Base-by-base conservation (phyloP, 805 yeast genomes). In the Candida ficus region DNA sequence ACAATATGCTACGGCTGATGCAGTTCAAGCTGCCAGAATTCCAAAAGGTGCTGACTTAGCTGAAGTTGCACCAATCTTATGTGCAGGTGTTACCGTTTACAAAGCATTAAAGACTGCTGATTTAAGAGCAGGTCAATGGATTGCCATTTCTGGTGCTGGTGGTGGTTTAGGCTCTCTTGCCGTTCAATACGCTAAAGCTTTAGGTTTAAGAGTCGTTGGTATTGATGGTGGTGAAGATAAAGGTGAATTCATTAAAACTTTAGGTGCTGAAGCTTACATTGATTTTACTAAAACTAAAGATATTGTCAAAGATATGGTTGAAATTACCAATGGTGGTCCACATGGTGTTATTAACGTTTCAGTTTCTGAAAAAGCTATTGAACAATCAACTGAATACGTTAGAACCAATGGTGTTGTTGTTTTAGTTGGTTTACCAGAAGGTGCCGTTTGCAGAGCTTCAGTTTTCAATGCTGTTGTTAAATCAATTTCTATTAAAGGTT, bases 151-250 rank as follows among this genome's bases (percentile, higher is more conserved):
- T 43, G 90, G 91, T 65, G 89, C 88, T 48, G 86, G 79, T 61
- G 90, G 90, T 61, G 90, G 91, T 53, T 70, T 83, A 60, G 91
- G 90, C 52, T 71, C 87, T 20, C 67, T 80, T 49, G 88, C 87
- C 37, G 68, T 82, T 49, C 89, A 83, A 64, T 80, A 80, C 64
- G 89, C 85, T 45, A 71, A 66, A 49, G 88, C 87, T 41, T 76
- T 81, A 86, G 91, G 90, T 51, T 70, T 68, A 62, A 72, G 75
- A 66, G 86, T 80, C 36, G 53, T 82, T 20, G 88, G 76, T 49
- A 80, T 83, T 51, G 90, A 83, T 58, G 83, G 83, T 58, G 86
- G 86, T 60, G 78, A 58, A 10, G 86, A 74, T 36, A 79, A 80
- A 64, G 76, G 62, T 67, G 55, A 54, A 60, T 7, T 54, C 61